A percentile compares a stretch with the other conserved stretches of the same genome.
These are phyloP conservation scores for Russula abietina DNA, from an alignment of 768 basidiomycete genomes.

Conservation along the genomic window DNA sequence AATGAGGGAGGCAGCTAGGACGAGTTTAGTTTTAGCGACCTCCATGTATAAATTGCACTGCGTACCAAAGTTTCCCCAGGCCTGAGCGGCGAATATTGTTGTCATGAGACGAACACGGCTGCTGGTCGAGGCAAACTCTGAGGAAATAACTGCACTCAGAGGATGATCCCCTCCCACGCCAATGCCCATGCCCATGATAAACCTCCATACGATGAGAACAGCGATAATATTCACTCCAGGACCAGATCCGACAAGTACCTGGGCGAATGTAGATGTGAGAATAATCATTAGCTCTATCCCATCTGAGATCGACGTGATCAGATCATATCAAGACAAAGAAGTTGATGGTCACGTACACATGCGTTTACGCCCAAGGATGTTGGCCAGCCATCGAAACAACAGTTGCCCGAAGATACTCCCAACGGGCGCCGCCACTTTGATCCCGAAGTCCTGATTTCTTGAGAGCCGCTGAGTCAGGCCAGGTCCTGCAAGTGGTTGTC, in stretches of 20 bases:
- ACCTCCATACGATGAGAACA: conserved; percentile 76
- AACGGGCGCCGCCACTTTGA: too few relatives aligned
- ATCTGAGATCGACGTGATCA: conserved; percentile 34
- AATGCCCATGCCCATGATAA: conserved; percentile 76
- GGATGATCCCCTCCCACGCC: conserved; percentile 92
- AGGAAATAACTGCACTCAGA: conserved; percentile 76
- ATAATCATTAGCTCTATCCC: conserved; percentile 77
- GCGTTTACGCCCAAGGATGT: conserved; percentile 37
- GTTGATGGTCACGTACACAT: conserved; percentile 48
- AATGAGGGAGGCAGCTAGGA: conserved; percentile 56
- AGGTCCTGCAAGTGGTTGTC: background rate
- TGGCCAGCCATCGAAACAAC: conserved; percentile 42
- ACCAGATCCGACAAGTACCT: conserved; percentile 70
- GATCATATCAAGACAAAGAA: background rate
- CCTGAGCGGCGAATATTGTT: conserved; percentile 78
- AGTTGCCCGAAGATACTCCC: conserved; percentile 38
- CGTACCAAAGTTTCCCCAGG: conserved; percentile 81
- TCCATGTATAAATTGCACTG: background rate
- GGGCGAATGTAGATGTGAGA: conserved; percentile 70
- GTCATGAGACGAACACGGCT: conserved; percentile 84
- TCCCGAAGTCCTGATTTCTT: conserved; percentile 30
- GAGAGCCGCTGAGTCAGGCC: background rate
- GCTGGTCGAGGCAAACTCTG: conserved; percentile 76
- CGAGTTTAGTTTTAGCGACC: background rate
- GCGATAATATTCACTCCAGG: conserved; percentile 68